Evolutionary conservation across 148 eudicot species (phyloP), one percentile per base, ranked within the genome.

Genomic region (Vaccinium myrtillus): DNA sequence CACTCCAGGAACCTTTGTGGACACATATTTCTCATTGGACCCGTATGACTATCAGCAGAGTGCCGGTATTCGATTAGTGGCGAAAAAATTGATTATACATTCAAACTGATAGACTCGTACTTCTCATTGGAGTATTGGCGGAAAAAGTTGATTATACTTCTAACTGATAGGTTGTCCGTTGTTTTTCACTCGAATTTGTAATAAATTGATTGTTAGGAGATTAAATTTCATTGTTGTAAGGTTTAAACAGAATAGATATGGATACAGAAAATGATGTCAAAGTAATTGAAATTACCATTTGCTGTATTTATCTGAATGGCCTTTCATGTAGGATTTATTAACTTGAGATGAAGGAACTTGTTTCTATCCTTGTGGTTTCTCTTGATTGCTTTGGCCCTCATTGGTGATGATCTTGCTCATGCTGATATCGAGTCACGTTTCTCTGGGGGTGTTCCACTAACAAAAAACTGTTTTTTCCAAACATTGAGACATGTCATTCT

Each of bases 21-120:
- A 94, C 79, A 95, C 92, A 8, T 94, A 83, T 87, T 85, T 97
- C 91, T 89, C 94, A 2, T 87, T 97, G 86, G 93, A 93, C 78
- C 86, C 93, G 4, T 97, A 93, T 81, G 98, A 95, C 87, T 94
- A 87, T 87, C 95, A 92, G 84, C 98, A 93, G 85, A 91, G 79
- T 80, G 94, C 96, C 61, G 98, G 99, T 76, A 91, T 97, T 83
- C 92, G 96, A 32, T 82, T 95, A 86, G 96, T 95, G 56, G 96
- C 98, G 18, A 91, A 91, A 78, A 95, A 97, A 86, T 59, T 97
- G 87, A 87, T 93, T 39, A 76, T 94, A 54, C 91, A 89, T 84
- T 86, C 94, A 27, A 85, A 82, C 74, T 91, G 89, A 92, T 71
- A 10, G 25, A 13, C 18, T 15, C 74, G 8, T 12, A 69, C 74